Base-by-base conservation (phyloP, 2,329 filamentous ascomycete genomes). In the Beauveria sp. region DNA sequence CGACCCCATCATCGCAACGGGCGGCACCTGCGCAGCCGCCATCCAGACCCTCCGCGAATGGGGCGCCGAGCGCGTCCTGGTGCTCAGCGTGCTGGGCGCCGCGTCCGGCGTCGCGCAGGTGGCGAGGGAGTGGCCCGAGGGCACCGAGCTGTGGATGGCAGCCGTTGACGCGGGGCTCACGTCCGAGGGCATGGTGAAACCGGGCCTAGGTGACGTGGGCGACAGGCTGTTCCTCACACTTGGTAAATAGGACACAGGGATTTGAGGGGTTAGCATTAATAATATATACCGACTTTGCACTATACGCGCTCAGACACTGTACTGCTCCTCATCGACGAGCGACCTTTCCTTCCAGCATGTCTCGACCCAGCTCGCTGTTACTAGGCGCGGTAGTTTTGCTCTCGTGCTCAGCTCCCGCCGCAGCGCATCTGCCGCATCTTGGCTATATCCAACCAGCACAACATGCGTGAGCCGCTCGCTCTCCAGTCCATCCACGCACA, bases 1-100 rank as follows among this genome's bases (percentile, higher is more conserved):
- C 53, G 93, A 98, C 72, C 95, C 93, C 3, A 85, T 98, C 67
- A 96, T 98, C 71, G 95, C 93, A 1, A 98, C 95, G 0, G 93
- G 93, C 43, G 91, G 91, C 1, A 98, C 93, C 3, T 90, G 90
- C 63, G 88, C 86, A 34, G 93, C 93, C 0, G 93, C 93, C 5
- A 96, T 98, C 70, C 89, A 95, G 71, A 92, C 91, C 0, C 79
- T 98, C 63, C 84, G 83, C 60, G 93, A 98, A 71, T 98, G 93
- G 93, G 93, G 93, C 31, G 91, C 92, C n/a, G 82, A 88, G 76
- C 82, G 84, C 63, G 86, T 98, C 61, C 77, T 96, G 48, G 84
- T 96, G 46, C 76, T 96, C 31, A 83, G 85, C 50, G 83, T 98
- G 28, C 73, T 97, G 31, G 91, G 85, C 1, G 91, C 90, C 14